phyloP scores from a whole-genome alignment of 768 basidiomycete genomes.

The Trametes cingulata region DNA sequence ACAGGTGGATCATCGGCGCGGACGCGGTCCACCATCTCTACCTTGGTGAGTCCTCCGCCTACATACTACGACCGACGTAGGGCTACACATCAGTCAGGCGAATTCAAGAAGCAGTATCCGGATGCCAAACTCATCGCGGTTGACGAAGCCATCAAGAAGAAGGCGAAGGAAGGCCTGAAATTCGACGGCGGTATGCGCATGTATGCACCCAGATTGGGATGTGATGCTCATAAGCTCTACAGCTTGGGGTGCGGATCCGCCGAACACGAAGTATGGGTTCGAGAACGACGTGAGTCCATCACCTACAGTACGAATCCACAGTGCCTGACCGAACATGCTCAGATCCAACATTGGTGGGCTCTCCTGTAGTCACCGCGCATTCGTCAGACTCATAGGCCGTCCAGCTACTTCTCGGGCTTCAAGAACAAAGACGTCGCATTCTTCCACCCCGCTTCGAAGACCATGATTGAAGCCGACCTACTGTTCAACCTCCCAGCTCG shows the following conservation, averaged over 20 bases:
- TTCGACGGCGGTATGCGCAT: slow-evolving; percentile 63
- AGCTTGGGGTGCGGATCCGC: slow-evolving; percentile 36
- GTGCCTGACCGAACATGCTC: neutral
- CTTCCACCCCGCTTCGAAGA: slow-evolving; percentile 68
- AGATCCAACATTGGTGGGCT: slow-evolving; percentile 35
- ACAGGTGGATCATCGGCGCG: slow-evolving; percentile 58
- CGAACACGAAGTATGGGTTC: slow-evolving; percentile 71
- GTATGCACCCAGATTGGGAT: neutral
- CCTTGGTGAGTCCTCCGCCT: slow-evolving; percentile 43
- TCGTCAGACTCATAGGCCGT: neutral
- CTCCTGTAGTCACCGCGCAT: no score
- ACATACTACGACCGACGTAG: slow-evolving; percentile 16
- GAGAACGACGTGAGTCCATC: slow-evolving; percentile 58
- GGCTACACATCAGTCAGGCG: slow-evolving; percentile 35
- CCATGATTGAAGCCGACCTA: slow-evolving; percentile 79
- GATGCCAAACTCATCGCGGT: slow-evolving; percentile 72
- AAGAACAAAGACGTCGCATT: slow-evolving; percentile 84
- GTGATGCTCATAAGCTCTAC: neutral
- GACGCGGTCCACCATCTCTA: slow-evolving; percentile 62
- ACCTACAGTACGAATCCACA: neutral
- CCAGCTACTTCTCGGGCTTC: slow-evolving; percentile 69
- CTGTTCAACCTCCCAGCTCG: slow-evolving; percentile 78
- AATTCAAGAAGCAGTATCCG: slow-evolving; percentile 71
- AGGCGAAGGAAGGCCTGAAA: slow-evolving; percentile 49
- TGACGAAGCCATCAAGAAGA: slow-evolving; percentile 51